phyloP scores from a whole-genome alignment of 495 filamentous ascomycete genomes.

The Aspergillus homomorphus region DNA sequence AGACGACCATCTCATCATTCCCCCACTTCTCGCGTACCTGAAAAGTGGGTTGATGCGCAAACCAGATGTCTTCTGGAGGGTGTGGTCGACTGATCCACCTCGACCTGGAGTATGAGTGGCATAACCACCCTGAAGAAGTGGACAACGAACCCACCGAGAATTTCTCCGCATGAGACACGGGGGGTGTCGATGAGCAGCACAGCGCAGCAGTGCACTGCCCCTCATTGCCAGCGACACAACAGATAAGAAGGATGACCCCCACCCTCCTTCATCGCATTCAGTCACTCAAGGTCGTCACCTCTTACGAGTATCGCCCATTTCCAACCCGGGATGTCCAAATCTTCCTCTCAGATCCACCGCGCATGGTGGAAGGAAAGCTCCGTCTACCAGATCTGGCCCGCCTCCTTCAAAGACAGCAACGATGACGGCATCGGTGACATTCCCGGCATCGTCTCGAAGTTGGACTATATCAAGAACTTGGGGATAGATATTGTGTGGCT shows the following conservation, averaged over 20 bases:
- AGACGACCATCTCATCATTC: neutral
- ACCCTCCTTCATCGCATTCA: neutral
- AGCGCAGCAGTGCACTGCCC: slow-evolving; percentile 1
- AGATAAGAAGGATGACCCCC: neutral
- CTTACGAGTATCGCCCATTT: neutral
- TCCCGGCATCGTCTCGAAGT: slow-evolving; percentile 60
- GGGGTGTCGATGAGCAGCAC: slow-evolving; percentile 1
- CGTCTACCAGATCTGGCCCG: slow-evolving; percentile 71
- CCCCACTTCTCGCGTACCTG: neutral
- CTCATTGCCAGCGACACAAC: neutral
- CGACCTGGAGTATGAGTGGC: neutral
- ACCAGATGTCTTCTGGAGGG: too few relatives aligned
- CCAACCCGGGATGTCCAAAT: slow-evolving; percentile 26
- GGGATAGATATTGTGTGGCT: slow-evolving; percentile 68
- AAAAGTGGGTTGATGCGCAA: neutral
- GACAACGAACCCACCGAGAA: slow-evolving; percentile 25
- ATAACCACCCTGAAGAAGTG: neutral
- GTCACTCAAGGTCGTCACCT: neutral
- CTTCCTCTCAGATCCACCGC: slow-evolving; percentile 36
- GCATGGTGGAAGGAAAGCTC: slow-evolving; percentile 55
- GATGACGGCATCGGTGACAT: slow-evolving; percentile 67
- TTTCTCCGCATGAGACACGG: slow-evolving; percentile 12
- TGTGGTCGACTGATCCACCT: neutral
- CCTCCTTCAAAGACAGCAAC: slow-evolving; percentile 64
- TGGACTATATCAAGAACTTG: slow-evolving; percentile 62